phyloP scores from a whole-genome alignment of 1,139 yeast species.

The Sugiyamaella sp. region DNA sequence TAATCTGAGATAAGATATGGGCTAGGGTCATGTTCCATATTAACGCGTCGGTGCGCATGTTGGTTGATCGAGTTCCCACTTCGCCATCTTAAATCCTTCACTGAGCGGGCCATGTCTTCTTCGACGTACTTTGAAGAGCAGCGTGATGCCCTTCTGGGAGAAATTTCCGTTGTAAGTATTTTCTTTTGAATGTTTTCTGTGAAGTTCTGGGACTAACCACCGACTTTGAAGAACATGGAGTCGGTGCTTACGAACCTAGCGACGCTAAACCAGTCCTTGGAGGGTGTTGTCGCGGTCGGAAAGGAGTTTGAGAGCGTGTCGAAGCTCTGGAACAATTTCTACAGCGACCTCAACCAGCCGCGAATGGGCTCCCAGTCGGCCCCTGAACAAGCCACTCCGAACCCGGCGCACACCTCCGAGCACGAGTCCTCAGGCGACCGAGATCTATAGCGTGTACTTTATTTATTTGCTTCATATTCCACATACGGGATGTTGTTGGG shows the following conservation, averaged over 20 bases:
- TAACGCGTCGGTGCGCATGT: no score
- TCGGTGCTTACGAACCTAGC: slow-evolving; percentile 53
- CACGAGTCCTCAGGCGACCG: neutral
- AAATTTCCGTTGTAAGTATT: slow-evolving; percentile 41
- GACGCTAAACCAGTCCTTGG: slow-evolving; percentile 54
- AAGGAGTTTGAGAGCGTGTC: slow-evolving; percentile 57
- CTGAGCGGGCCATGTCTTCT: neutral
- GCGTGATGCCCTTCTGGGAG: slow-evolving; percentile 48
- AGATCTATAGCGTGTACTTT: neutral
- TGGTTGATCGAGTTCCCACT: neutral
- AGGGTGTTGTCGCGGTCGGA: slow-evolving; percentile 56
- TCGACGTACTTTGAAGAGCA: slow-evolving; percentile 48
- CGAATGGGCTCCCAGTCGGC: slow-evolving; percentile 1
- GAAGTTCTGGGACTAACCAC: neutral
- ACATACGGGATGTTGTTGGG: no score
- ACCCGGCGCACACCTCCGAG: no score
- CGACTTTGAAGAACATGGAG: slow-evolving; percentile 48
- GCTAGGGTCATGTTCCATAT: no score
- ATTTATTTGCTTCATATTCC: no score
- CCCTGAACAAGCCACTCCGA: neutral
- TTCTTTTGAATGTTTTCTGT: neutral
- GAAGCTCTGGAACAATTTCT: slow-evolving; percentile 54
- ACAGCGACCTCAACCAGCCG: slow-evolving; percentile 43
- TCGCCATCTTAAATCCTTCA: neutral
- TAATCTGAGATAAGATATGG: neutral